These are phyloP conservation scores for Viridothelium virens DNA, from an alignment of 495 filamentous ascomycete species.

Conservation along the genomic window DNA sequence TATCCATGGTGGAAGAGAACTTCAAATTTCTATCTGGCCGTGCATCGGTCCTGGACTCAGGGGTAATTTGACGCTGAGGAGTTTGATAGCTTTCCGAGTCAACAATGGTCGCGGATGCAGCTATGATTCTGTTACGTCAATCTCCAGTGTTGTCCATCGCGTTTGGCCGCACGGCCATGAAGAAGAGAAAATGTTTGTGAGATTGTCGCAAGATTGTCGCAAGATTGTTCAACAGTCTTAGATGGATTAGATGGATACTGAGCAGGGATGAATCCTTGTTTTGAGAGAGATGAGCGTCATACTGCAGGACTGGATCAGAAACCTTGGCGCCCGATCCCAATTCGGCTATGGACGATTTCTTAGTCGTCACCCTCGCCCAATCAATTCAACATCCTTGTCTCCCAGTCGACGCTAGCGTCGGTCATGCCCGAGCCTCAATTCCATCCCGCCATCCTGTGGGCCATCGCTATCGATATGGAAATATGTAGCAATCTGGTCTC, in stretches of 20 bases:
- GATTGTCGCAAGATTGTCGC: neutral
- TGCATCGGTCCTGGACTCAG: neutral
- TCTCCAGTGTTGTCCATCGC: neutral
- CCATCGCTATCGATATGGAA: too few relatives aligned
- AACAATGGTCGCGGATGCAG: neutral
- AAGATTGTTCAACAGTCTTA: neutral
- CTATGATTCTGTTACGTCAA: neutral
- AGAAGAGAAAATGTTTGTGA: constrained; percentile 1
- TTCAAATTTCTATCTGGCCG: neutral
- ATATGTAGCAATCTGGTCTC: too few relatives aligned
- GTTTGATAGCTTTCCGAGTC: neutral
- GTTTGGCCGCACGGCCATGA: neutral
- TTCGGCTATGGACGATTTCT: too few relatives aligned
- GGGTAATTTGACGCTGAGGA: neutral
- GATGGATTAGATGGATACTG: neutral
- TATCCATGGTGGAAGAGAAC: constrained; percentile 4
- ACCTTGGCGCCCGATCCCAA: neutral
- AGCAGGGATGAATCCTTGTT: neutral
- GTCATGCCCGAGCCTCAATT: too few relatives aligned
- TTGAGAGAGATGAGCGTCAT: neutral
- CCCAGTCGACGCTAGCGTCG: too few relatives aligned
- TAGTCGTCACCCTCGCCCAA: too few relatives aligned
- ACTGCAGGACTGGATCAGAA: neutral
- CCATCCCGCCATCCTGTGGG: too few relatives aligned
- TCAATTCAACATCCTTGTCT: too few relatives aligned